phyloP scores from a whole-genome alignment of 331 rosid species.

The Spiraea crenata region DNA sequence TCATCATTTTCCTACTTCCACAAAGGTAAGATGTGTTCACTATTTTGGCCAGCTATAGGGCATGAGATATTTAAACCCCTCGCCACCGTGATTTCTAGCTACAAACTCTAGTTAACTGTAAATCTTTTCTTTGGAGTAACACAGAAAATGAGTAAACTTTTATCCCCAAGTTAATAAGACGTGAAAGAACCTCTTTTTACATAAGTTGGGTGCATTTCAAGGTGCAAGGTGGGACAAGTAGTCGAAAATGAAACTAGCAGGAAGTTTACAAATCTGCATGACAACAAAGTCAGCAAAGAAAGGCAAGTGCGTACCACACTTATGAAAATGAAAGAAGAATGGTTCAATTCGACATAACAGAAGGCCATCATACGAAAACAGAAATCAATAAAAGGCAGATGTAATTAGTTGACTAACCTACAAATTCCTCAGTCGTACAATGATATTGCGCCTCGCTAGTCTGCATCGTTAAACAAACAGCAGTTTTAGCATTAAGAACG shows the following conservation, averaged over 20 bases:
- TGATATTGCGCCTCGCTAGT: slow-evolving; percentile 57
- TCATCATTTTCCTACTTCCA: neutral
- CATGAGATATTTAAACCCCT: neutral
- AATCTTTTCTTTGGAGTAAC: neutral
- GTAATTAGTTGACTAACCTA: slow-evolving; percentile 33
- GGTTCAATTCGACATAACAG: neutral
- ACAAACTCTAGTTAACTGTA: neutral
- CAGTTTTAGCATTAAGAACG: neutral
- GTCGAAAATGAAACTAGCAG: slow-evolving; percentile 8
- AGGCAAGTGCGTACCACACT: slow-evolving; percentile 42
- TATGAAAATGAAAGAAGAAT: slow-evolving; percentile 59
- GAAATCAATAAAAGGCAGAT: neutral
- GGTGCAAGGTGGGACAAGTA: neutral
- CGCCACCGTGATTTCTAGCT: too few relatives aligned
- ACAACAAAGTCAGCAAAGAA: neutral
- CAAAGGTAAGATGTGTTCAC: neutral
- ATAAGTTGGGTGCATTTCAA: neutral
- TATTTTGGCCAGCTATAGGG: neutral
- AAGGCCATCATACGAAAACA: slow-evolving; percentile 12
- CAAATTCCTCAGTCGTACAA: slow-evolving; percentile 75
- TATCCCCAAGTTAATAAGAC: neutral
- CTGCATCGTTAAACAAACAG: slow-evolving; percentile 37
- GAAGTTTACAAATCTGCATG: slow-evolving; percentile 10
- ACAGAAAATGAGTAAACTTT: neutral
- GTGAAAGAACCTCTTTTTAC: neutral